phyloP scores from a whole-genome alignment of 495 filamentous ascomycete species.

The Viridothelium virens region DNA sequence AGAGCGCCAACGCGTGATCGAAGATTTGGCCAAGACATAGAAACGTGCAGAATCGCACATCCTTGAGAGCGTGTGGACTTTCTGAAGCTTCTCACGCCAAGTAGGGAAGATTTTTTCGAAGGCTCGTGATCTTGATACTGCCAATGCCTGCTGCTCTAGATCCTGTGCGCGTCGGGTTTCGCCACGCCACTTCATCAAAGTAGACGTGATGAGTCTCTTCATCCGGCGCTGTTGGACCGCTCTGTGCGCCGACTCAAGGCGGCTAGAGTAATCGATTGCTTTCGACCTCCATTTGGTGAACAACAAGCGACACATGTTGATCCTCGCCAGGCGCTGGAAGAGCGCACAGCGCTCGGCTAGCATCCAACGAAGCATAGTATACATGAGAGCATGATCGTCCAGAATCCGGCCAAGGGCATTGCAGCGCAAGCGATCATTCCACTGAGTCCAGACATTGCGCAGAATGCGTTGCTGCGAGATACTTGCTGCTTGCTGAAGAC shows the following conservation, averaged over 20 bases:
- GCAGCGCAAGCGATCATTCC: slow-evolving; percentile 59
- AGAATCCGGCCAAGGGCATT: slow-evolving; percentile 46
- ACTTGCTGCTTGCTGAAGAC: slow-evolving; percentile 47
- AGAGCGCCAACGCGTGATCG: slow-evolving; percentile 48
- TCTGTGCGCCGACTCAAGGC: slow-evolving; percentile 22
- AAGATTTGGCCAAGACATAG: slow-evolving; percentile 49
- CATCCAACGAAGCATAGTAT: slow-evolving; percentile 59
- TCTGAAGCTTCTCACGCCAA: slow-evolving; percentile 41
- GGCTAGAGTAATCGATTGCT: slow-evolving; percentile 16
- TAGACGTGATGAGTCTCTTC: slow-evolving; percentile 14
- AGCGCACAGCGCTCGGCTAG: slow-evolving; percentile 48
- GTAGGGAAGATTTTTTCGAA: slow-evolving; percentile 41
- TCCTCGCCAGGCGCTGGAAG: slow-evolving; percentile 47
- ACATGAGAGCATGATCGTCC: slow-evolving; percentile 51
- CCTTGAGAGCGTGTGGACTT: slow-evolving; percentile 42
- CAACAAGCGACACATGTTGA: slow-evolving; percentile 41
- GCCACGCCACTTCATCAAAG: slow-evolving; percentile 17
- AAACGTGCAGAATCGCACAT: slow-evolving; percentile 49
- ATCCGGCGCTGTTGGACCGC: slow-evolving; percentile 19
- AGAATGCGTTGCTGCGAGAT: slow-evolving; percentile 48
- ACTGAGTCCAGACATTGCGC: slow-evolving; percentile 53
- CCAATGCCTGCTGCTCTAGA: slow-evolving; percentile 37
- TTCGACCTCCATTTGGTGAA: slow-evolving; percentile 27
- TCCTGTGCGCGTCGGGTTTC: neutral
- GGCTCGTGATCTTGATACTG: slow-evolving; percentile 47